Conservation (phyloP, 108 stramenopile species). For the Epipyxis sp. region DNA sequence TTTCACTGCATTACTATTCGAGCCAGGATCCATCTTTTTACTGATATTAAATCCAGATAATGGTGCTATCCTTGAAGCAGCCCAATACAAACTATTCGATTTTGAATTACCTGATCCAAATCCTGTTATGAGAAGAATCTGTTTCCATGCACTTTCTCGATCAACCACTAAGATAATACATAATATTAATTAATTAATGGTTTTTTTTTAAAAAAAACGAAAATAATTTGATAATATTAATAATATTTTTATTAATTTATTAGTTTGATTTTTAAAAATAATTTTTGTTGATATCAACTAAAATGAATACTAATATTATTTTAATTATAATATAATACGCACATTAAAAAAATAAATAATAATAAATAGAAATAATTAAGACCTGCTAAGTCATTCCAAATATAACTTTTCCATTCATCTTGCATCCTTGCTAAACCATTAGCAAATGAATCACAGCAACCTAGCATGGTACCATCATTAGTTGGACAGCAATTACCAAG, state of each 20-base stretch:
- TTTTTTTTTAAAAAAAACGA: too few relatives aligned
- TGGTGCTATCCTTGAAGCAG: conserved; percentile 41
- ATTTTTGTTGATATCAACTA: too few relatives aligned
- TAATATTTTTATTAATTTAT: too few relatives aligned
- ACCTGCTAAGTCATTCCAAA: neutral
- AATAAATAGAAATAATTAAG: too few relatives aligned
- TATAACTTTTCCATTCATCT: conserved; percentile 19
- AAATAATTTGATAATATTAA: too few relatives aligned
- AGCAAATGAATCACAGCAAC: conserved; percentile 6
- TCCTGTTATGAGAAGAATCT: conserved; percentile 18
- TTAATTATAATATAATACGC: too few relatives aligned
- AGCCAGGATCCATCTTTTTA: neutral
- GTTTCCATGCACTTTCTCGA: conserved; percentile 42
- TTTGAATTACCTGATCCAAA: conserved; percentile 52
- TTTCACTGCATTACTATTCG: neutral
- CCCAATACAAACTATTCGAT: conserved; percentile 52
- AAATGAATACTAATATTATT: too few relatives aligned
- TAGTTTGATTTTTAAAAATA: too few relatives aligned
- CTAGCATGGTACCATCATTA: conserved; percentile 11
- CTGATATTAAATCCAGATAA: neutral
- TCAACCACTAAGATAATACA: conserved; percentile 12
- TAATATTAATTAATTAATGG: too few relatives aligned
- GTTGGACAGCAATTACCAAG: conserved; percentile 29
- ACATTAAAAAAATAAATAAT: too few relatives aligned
- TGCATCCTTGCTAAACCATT: neutral